Evolutionary conservation across 192 early-diverging fungal species (phyloP).

Genomic region (Mortierella hygrophila): DNA sequence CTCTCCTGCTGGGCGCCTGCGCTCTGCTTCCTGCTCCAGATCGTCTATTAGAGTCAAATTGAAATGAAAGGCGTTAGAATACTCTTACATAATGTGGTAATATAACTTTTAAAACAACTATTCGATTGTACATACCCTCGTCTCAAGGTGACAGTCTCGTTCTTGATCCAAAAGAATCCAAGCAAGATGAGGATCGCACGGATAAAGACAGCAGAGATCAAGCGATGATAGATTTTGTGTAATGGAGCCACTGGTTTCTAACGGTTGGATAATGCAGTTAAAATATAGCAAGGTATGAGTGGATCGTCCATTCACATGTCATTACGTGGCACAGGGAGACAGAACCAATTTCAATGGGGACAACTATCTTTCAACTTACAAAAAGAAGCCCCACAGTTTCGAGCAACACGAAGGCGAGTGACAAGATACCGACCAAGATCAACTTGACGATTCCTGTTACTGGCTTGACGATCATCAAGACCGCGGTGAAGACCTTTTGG

Average conservation of each 20-base stretch:
- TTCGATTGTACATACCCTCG: slow-evolving; percentile 67
- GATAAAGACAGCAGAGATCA: slow-evolving; percentile 55
- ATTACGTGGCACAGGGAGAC: not conserved
- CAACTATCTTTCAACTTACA: slow-evolving; percentile 35
- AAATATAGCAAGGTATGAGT: not conserved
- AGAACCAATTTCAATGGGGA: not conserved
- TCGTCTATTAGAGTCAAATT: slow-evolving; percentile 20
- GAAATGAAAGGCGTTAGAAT: not conserved
- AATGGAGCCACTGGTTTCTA: slow-evolving; percentile 52
- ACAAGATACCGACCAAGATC: slow-evolving; percentile 45
- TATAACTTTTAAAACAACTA: not conserved
- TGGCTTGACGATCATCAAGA: slow-evolving; percentile 62
- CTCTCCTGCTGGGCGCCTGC: slow-evolving; percentile 25
- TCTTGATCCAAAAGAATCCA: slow-evolving; percentile 83
- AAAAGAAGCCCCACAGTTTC: slow-evolving; percentile 59
- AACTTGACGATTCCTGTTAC: slow-evolving; percentile 60
- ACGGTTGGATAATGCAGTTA: not conserved
- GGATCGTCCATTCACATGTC: not conserved
- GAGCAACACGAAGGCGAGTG: slow-evolving; percentile 57
- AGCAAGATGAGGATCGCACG: slow-evolving; percentile 73
- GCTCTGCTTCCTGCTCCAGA: slow-evolving; percentile 24
- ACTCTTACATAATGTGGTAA: not conserved
- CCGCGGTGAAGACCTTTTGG: slow-evolving; percentile 30
- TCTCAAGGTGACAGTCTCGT: slow-evolving; percentile 72
- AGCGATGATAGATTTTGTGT: slow-evolving; percentile 50